Conservation (phyloP, 305 asterid genomes). For the Caryopteris hybrid region DNA sequence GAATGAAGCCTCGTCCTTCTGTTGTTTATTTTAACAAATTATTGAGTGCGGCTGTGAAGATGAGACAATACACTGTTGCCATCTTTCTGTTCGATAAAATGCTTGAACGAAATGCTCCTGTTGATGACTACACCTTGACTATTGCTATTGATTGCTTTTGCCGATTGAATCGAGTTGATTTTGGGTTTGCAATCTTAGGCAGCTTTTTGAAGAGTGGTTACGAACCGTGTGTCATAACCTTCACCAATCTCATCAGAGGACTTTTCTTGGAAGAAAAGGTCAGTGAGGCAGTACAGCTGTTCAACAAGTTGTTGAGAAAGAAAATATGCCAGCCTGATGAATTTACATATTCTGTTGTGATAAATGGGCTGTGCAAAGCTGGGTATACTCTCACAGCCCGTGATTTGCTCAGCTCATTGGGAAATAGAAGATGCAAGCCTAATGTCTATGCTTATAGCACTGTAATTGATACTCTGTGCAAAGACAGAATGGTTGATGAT, state of each 20-base stretch:
- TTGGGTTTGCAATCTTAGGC: slow-evolving; percentile 8
- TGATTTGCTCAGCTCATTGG: too few relatives aligned
- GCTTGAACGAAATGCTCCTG: slow-evolving; percentile 5
- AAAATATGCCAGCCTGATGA: not conserved
- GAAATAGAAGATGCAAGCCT: too few relatives aligned
- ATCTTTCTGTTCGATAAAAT: slow-evolving; percentile 26
- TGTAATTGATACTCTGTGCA: too few relatives aligned
- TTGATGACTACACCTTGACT: not conserved
- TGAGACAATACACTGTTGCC: too few relatives aligned
- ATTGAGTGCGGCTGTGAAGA: slow-evolving; percentile 1
- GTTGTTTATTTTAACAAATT: slow-evolving; percentile 13
- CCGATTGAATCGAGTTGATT: slow-evolving; percentile 2
- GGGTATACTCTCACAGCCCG: not conserved
- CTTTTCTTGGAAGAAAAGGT: too few relatives aligned
- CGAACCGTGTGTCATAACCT: not conserved
- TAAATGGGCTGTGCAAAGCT: slow-evolving; percentile 11
- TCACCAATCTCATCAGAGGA: too few relatives aligned
- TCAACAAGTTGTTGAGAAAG: not conserved
- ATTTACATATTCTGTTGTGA: not conserved
- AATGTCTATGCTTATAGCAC: too few relatives aligned
- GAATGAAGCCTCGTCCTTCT: too few relatives aligned
- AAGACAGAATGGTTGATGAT: too few relatives aligned
- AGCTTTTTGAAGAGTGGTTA: not conserved
- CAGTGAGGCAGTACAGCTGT: too few relatives aligned
- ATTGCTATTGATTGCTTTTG: slow-evolving; percentile 18